Evolutionary conservation across 169 alveolate species (phyloP), one percentile per base, ranked within the genome.

Genomic region (Plasmodium sp.): DNA sequence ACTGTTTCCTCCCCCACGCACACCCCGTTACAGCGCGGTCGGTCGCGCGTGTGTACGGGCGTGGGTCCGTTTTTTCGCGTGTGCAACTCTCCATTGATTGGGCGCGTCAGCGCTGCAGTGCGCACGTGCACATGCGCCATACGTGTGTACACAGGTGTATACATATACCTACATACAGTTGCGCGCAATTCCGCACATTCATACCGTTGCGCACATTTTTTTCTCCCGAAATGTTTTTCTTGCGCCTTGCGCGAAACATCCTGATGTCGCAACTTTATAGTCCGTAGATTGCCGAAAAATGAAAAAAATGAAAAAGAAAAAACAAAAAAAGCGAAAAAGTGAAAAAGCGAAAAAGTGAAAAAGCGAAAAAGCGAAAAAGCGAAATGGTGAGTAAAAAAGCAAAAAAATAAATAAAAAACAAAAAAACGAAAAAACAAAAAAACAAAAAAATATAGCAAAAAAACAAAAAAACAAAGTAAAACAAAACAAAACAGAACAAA

Each of bases 261-360:
- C 51, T 16, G 71, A 31, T 10, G 43, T 82, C 12, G 43, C 71
- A 56, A 82, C 45, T 54, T 7, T 34, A 6, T 5, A 56, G 51
- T 54, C 79, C 58, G 34, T 43, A 82, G 71, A 56, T 54, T 45
- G 48, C 34, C 34, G 27, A 82, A 34, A 82, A 58, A 41, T 54
- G 71, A 82, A 82, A 82, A 56, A 12, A 56, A 82, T 33, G 14
- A 54, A 79, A 79, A n/a, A 79, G 14, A 58, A 82, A 56, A 56
- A 58, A 41, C 31, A 43, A 82, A 82, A 82, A 54, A 12, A 56
- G 54, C 16, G 14, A 51, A 79, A 79, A n/a, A 79, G 31, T n/a
- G 22, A 77, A 34, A 36, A n/a, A 77, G 6, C 4, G 27, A 36
- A n/a, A 58, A 58, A 58, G 12, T 0, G 74, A 58, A 67, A 67